A percentile compares a stretch with the other conserved stretches of the same genome.
Evolutionary conservation across 176 grass and related monocot species (phyloP).

Genomic region (Oryza longistaminata): DNA sequence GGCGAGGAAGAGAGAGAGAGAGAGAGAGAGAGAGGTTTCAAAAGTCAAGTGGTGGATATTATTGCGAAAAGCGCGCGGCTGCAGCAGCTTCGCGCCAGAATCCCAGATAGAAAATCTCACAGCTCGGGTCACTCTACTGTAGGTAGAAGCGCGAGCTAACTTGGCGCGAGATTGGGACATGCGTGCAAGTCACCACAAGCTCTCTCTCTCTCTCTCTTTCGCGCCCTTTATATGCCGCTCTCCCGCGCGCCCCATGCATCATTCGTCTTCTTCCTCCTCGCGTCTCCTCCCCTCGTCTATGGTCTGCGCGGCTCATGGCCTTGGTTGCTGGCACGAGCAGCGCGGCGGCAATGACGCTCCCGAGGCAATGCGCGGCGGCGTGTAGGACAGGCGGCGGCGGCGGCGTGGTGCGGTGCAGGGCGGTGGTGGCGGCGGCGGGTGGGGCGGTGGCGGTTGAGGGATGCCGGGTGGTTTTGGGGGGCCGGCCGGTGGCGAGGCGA

Average conservation of each 20-base stretch:
- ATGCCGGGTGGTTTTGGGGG: neutral
- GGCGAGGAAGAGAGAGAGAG: neutral
- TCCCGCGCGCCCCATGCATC: conserved; percentile 27
- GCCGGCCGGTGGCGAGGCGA: neutral
- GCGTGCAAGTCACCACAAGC: conserved; percentile 42
- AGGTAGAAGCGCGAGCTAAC: neutral
- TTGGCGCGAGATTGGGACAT: conserved; percentile 21
- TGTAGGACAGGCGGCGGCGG: neutral
- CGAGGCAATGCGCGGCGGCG: conserved; percentile 23
- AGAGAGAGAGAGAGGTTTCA: neutral
- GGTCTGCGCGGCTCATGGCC: conserved; percentile 49
- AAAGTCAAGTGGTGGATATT: neutral
- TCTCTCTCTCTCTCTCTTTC: neutral
- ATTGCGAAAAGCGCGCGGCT: neutral
- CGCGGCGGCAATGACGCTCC: neutral
- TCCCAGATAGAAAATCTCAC: neutral
- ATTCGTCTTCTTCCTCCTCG: neutral
- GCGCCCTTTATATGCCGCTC: conserved; percentile 38
- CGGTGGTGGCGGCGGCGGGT: neutral
- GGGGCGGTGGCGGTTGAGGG: neutral
- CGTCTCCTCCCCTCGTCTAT: neutral
- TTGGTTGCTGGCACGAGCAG: conserved; percentile 13
- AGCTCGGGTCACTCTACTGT: neutral
- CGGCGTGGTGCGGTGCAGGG: neutral
- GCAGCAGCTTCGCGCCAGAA: neutral